Percentiles rank a stretch among this genome's conserved stretches.
These are phyloP conservation scores for Aspergillus sp. DNA, from an alignment of 2,329 filamentous ascomycete species.

Conservation along the genomic window DNA sequence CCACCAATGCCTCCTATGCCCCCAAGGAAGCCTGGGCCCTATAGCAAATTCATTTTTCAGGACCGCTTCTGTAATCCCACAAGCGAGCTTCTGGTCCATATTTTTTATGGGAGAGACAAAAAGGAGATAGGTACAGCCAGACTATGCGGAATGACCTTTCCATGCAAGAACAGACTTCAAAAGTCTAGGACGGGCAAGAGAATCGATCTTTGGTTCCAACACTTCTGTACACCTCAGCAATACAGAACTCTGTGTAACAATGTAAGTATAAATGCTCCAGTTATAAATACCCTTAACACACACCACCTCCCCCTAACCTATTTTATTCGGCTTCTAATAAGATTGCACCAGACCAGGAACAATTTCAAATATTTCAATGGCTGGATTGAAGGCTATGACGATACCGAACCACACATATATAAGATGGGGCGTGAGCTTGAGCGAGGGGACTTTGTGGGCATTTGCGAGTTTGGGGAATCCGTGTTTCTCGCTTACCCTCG, in stretches of 20 bases:
- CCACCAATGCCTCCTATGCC: constrained; percentile 3
- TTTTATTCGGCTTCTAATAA: background rate
- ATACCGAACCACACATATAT: constrained; percentile 23
- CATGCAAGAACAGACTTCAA: constrained; percentile 12
- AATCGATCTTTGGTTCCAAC: constrained; percentile 28
- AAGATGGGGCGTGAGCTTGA: constrained; percentile 22
- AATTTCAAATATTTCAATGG: constrained; percentile 20
- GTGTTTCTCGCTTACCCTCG: constrained; percentile 25
- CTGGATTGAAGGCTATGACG: constrained; percentile 30
- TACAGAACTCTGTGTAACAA: constrained; percentile 21
- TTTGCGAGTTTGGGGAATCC: too few species aligned
- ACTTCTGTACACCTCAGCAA: constrained; percentile 24
- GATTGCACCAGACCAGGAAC: background rate
- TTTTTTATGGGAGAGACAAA: constrained; percentile 27
- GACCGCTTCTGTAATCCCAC: constrained; percentile 13
- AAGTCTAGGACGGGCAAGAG: constrained; percentile 8
- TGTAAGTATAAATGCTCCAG: constrained; percentile 16
- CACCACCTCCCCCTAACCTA: too few species aligned
- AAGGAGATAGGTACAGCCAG: constrained; percentile 24
- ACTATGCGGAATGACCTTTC: constrained; percentile 19
- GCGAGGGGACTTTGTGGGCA: constrained; percentile 13
- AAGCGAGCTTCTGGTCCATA: constrained; percentile 21
- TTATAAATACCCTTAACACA: background rate
- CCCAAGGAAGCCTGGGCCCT: constrained; percentile 3
- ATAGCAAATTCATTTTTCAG: too few species aligned